phyloP scores from a whole-genome alignment of 2,329 filamentous ascomycete species.

The Plenodomus lindquistii region DNA sequence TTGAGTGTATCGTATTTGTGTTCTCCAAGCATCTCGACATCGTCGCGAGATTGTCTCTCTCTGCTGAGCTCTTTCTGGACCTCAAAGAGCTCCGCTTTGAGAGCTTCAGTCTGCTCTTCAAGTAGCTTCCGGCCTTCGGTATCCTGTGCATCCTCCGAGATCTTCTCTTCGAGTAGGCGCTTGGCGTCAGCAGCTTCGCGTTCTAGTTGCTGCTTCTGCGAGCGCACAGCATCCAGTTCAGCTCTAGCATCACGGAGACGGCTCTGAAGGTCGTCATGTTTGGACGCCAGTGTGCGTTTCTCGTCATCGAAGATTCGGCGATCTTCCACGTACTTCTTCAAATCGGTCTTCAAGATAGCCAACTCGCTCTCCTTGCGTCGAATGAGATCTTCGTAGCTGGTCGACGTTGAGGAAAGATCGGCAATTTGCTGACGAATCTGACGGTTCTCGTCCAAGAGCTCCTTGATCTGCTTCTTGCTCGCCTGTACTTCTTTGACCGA shows the following conservation, averaged over 20 bases:
- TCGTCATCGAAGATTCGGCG: slow-evolving; percentile 78
- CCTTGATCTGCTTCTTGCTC: slow-evolving; percentile 73
- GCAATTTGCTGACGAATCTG: slow-evolving; percentile 83
- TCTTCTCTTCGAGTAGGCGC: slow-evolving; percentile 79
- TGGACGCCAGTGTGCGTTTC: slow-evolving; percentile 68
- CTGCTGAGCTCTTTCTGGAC: slow-evolving; percentile 86
- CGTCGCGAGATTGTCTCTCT: slow-evolving; percentile 90
- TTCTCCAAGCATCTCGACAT: slow-evolving; percentile 86
- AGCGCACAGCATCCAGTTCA: slow-evolving; percentile 82
- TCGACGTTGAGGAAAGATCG: slow-evolving; percentile 86
- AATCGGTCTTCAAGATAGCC: slow-evolving; percentile 79
- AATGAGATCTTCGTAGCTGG: slow-evolving; percentile 92
- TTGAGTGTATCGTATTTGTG: slow-evolving; percentile 83
- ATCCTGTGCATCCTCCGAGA: slow-evolving; percentile 88
- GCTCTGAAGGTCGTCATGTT: slow-evolving; percentile 77
- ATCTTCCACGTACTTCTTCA: slow-evolving; percentile 81
- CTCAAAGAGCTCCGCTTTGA: slow-evolving; percentile 83
- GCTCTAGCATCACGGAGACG: slow-evolving; percentile 84
- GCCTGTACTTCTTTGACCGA: slow-evolving; percentile 79
- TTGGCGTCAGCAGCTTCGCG: slow-evolving; percentile 89
- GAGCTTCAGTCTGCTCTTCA: slow-evolving; percentile 82
- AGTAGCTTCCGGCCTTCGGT: slow-evolving; percentile 76
- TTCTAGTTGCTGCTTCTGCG: slow-evolving; percentile 81
- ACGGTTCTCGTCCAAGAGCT: slow-evolving; percentile 77
- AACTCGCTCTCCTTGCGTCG: slow-evolving; percentile 94